Base-by-base conservation (phyloP, 768 basidiomycete genomes). In the Leccinum incarnatum region DNA sequence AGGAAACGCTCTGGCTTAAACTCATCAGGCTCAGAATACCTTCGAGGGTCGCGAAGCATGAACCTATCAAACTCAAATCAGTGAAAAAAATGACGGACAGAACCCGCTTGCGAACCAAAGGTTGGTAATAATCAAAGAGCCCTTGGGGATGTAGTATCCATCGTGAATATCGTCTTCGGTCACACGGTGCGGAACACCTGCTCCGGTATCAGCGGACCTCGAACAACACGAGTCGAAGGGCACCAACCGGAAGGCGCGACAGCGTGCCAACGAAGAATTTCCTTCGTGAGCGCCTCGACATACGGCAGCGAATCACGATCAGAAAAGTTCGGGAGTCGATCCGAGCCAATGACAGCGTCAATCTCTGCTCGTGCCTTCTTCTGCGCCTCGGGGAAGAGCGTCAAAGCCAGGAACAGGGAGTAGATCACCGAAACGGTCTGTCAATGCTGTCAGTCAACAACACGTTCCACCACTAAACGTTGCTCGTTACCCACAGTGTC, bases 1-100 rank as follows among this genome's bases (percentile, higher is more conserved):
- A 88, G 74, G 70, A 82, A 88, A 30, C 87, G 81, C 53, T 83
- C 83, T 21, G 87, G 87, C 48, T 79, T 79, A 67, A 88, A 88
- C 53, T 69, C 65, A 58, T 79, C 73, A 4, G 86, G 86, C 47
- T 83, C 74, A 36, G 74, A 65, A 68, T 88, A 88, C 27, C 72
- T 77, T 59, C 59, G 57, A 1, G 72, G 64, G 53, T 75, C 72
- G 55, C 64, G 71, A 3, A 75, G 64, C 66, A 76, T 75, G 48
- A 27, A 55, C 75, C 73, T 74, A 47, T 47, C 19, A 15, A 27
- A 51, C 14, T 2, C 5, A 6, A 7, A 2, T 58, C 17, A 9
- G 25, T 9, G 29, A 42, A 21, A 5, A 12, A 46, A 23, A 45
- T 4, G 36, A 9, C 19, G 76, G 55, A 37, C 21, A 53, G 19